Percentiles rank a stretch among this genome's conserved stretches.
phyloP scores from a whole-genome alignment of 805 yeast species.

The Wickerhamia fluorescens region DNA sequence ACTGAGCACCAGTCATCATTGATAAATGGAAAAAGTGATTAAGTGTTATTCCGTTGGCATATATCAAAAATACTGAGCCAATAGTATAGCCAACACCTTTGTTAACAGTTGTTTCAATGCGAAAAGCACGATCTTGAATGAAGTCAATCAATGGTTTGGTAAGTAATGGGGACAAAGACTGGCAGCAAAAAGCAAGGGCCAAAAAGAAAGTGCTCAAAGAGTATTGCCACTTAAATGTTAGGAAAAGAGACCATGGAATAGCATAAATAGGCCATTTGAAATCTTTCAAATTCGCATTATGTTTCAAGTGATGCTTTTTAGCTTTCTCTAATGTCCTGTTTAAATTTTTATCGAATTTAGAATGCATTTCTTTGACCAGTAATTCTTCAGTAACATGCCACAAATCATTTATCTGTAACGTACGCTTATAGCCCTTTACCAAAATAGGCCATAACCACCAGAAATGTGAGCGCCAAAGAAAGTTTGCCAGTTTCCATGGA shows the following conservation, averaged over 20 bases:
- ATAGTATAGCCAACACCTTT: slow-evolving; percentile 72
- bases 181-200: slow-evolving; percentile 38
- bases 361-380: slow-evolving; percentile 30
- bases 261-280: slow-evolving; percentile 34
- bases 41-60: slow-evolving; percentile 30
- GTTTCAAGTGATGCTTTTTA: slow-evolving; percentile 12
- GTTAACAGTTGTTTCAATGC: slow-evolving; percentile 37
- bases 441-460: slow-evolving; percentile 35
- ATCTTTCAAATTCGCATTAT: slow-evolving; percentile 8
- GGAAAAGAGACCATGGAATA: slow-evolving; percentile 40
- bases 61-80: slow-evolving; percentile 55
- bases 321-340: slow-evolving; percentile 14
- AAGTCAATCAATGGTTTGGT: slow-evolving; percentile 58
- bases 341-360: slow-evolving; percentile 18
- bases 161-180: slow-evolving; percentile 58
- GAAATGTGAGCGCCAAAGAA: slow-evolving; percentile 33
- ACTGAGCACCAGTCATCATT: slow-evolving; percentile 37
- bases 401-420: slow-evolving; percentile 32
- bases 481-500: slow-evolving; percentile 38
- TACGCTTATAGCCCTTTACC: slow-evolving; percentile 34
- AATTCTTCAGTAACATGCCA: slow-evolving; percentile 29
- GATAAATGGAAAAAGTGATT: slow-evolving; percentile 38
- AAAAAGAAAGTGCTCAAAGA: slow-evolving; percentile 34
- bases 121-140: slow-evolving; percentile 46
- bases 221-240: slow-evolving; percentile 44